Base-by-base conservation (phyloP, 2,329 filamentous ascomycete genomes). In the Ascomycota sp. region DNA sequence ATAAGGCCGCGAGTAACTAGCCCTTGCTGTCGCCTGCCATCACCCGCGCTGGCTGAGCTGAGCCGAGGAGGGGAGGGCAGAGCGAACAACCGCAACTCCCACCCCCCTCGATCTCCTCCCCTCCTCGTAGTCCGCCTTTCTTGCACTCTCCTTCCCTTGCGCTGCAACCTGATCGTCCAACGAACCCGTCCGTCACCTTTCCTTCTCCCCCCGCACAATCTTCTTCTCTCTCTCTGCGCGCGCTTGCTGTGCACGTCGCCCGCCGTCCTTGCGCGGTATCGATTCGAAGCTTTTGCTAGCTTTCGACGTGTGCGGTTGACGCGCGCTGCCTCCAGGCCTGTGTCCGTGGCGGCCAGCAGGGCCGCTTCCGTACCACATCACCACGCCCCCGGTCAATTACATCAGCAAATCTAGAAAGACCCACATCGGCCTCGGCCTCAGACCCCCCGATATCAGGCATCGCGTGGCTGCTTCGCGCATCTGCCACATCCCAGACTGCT, bases 271-370 rank as follows among this genome's bases (percentile, higher is more conserved):
- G 13, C 30, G 35, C 41, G 42, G 39, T 34, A 39, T 35, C 41
- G 35, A 35, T 34, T 53, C 52, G 53, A 56, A 53, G 49, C 53
- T 56, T 56, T 64, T 36, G 48, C 46, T 65, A 63, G 61, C 53
- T 50, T 53, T 65, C 57, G 58, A 27, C 13, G 15, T 17, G 15
- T 17, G 25, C 12, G 7, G 12, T 56, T 63, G 36, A 48, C 46
- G 64, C 63, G 59, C 53, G 50, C 53, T 64, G 57, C 57, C 32
- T 32, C 25, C 31, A 34, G 17, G 19, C 12, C 23, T 29, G 32
- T 8, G 15, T 12, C 28, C 33, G 34, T 30, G 31, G 25, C 22
- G 11, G 27, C 11, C 17, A 11, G 7, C n/a, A 7, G 10, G 7
- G 23, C 11, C 26, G n/a, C 11, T 15, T 19, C 31, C 32, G 43